A percentile compares a stretch with the other conserved stretches of the same genome.
These are phyloP conservation scores for Pichia insulana DNA, from an alignment of 805 yeast species.

Conservation along the genomic window DNA sequence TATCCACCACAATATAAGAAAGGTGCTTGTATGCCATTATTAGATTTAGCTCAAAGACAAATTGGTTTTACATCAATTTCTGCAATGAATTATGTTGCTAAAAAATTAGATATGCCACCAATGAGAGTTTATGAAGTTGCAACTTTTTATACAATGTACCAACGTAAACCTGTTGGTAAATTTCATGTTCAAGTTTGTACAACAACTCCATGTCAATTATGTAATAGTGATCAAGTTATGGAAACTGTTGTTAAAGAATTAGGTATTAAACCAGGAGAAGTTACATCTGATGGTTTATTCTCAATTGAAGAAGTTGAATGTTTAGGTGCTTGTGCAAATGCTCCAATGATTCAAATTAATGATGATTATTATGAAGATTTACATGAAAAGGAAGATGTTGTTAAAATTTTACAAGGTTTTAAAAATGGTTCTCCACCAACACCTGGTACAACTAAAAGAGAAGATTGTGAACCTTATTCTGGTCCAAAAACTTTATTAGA, in stretches of 20 bases:
- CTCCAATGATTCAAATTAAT: constrained; percentile 79
- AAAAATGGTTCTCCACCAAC: constrained; percentile 52
- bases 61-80: constrained; percentile 77
- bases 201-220: constrained; percentile 81
- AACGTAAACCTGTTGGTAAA: constrained; percentile 79
- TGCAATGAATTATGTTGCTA: constrained; percentile 86
- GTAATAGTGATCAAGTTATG: constrained; percentile 76
- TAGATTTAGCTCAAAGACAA: constrained; percentile 84
- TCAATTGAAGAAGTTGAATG: constrained; percentile 86
- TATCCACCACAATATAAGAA: constrained; percentile 83
- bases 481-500: constrained; percentile 57
- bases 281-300: constrained; percentile 65
- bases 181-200: constrained; percentile 80
- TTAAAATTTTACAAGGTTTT: constrained; percentile 51
- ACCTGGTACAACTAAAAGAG: constrained; percentile 62
- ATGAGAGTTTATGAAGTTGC: constrained; percentile 94
- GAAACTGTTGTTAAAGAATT: constrained; percentile 55
- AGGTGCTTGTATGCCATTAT: constrained; percentile 80
- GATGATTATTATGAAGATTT: constrained; percentile 81
- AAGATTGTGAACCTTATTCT: constrained; percentile 66
- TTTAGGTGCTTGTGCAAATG: constrained; percentile 87
- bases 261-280: constrained; percentile 65
- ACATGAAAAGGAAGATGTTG: constrained; percentile 52
- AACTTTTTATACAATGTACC: constrained; percentile 86
- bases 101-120: constrained; percentile 79